Evolutionary conservation across 176 grass and related monocot species (phyloP), one percentile per base, ranked within the genome.

Genomic region (Zea mays): DNA sequence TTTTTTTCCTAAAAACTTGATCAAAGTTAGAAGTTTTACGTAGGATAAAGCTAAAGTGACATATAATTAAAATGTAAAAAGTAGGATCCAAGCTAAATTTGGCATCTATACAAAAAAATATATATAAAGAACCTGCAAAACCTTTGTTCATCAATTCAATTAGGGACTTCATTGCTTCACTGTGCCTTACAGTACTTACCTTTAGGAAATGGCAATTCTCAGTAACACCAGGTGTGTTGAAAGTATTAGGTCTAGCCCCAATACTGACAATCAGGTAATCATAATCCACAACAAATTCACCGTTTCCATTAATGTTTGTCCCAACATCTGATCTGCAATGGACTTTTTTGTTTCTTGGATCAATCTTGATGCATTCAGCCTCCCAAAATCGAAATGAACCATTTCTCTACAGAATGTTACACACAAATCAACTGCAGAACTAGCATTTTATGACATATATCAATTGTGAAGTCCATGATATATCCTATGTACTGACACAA

Each of bases 171-270:
- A 61, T 38, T 51, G 40, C 61, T 39, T 57, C 46, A 42, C 54
- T 21, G 76, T 8, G 17, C 41, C 40, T 75, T 38, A 78, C 11
- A 16, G 65, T 51, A 84, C 60, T 67, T 81, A 98, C 91, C 95
- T 98, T 98, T 48, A 98, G 78, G 72, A 94, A 98, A 76, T 98
- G 91, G 46, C 95, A 98, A 77, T 98, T 86, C 79, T 98, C 91
- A 73, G 62, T 45, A 67, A 98, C 95, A 72, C 95, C 91, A 46
- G 95, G 91, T 40, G 95, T 98, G 66, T 94, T 94, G 79, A 98
- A 98, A 73, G 95, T 98, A 85, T 90, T 94, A 65, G 88, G 72
- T 67, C 83, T 86, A 51, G 95, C 95, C 79, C 95, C 95, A 74
- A 98, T 89, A 70, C 87, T 55, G 70, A 98, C 74, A 67, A 98